These are phyloP conservation scores for Phlegmacium glaucopus DNA, from an alignment of 768 basidiomycete genomes.

Conservation along the genomic window DNA sequence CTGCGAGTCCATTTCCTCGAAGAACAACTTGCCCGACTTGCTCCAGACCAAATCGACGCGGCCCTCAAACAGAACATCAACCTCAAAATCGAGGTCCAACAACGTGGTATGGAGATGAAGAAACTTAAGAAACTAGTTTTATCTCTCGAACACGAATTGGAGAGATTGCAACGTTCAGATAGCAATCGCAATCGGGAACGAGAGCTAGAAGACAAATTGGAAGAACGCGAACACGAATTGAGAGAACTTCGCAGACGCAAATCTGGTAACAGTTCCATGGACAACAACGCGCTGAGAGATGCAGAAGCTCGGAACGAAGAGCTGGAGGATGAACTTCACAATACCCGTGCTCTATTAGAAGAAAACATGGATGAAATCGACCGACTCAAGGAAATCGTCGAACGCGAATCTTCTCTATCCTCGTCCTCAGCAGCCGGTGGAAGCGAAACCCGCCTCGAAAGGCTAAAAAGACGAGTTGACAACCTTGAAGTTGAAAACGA, in stretches of 20 bases:
- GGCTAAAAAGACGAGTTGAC: conserved; percentile 47
- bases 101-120: conserved; percentile 88
- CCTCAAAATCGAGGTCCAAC: conserved; percentile 89
- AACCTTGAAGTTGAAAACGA: conserved; percentile 63
- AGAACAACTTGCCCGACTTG: conserved; percentile 84
- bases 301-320: conserved; percentile 61
- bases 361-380: conserved; percentile 87
- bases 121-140: conserved; percentile 86
- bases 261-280: conserved; percentile 36
- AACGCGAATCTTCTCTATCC: conserved; percentile 25
- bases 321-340: conserved; percentile 72
- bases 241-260: conserved; percentile 59
- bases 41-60: conserved; percentile 90
- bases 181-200: conserved; percentile 45
- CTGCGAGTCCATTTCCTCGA: conserved; percentile 94
- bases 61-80: conserved; percentile 91
- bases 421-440: too few relatives aligned
- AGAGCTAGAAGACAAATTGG: conserved; percentile 74
- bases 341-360: conserved; percentile 62
- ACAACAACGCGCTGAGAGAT: conserved; percentile 53
- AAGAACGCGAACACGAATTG: conserved; percentile 69
- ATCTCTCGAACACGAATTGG: conserved; percentile 79
- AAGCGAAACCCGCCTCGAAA: conserved; percentile 37
- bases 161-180: conserved; percentile 58
- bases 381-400: conserved; percentile 64